Base-by-base conservation (phyloP, 2,329 filamentous ascomycete species). In the Juglanconis sp. region DNA sequence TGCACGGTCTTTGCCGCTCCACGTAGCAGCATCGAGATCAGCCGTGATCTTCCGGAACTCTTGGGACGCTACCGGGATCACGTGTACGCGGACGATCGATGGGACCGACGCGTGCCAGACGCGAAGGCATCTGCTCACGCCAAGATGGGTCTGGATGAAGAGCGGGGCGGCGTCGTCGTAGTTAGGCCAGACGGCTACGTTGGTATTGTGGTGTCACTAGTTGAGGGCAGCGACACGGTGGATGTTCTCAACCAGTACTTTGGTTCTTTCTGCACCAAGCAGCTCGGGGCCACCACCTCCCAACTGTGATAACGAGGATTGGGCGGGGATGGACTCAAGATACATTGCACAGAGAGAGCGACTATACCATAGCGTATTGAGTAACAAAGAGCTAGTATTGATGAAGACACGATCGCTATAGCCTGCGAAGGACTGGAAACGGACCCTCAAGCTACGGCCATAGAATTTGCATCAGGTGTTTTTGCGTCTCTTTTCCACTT, bases 141-240 rank as follows among this genome's bases (percentile, higher is more conserved):
- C 47, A 96, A 96, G 81, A 89, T 96, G 81, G 93, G 93, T 0
- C 73, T 96, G 32, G 83, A 89, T 65, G 79, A 88, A 68, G 85
- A 90, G 63, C 82, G 78, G 63, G 92, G 92, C 10, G 92, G 89
- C 59, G 84, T 96, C 2, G 87, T 96, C 1, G 89, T 96, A 9
- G 90, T 96, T 7, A 79, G 92, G 49, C 92, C 93, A 0, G 92
- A 96, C 72, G 92, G 92, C 7, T 95, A 96, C 72, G 88, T 96
- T 34, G 91, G 89, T 30, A 82, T 91, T 63, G 89, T 92, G 4
- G 84, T 90, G 10, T 81, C 81, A 67, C 77, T 97, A 30, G 87
- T 84, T 1, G 88, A 94, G 72, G 93, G 92, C 0, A 85, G 76
- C 60, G 91, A 86, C 15, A 96, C 92, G 0, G 86, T 91, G 0